Base-by-base conservation (phyloP, 495 filamentous ascomycete genomes). In the Astrocystis sublimbata region DNA sequence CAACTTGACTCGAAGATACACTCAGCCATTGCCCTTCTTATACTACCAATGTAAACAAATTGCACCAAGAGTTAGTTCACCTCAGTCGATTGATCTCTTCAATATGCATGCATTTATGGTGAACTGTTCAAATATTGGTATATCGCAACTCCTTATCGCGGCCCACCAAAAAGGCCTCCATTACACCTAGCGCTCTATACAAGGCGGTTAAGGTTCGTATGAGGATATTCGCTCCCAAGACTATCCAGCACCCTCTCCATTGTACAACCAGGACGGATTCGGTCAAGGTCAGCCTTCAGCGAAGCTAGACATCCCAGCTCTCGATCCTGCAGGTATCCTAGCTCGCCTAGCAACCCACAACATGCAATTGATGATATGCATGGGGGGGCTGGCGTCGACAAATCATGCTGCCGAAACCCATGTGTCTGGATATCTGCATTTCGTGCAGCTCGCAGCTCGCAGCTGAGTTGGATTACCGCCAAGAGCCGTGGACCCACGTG, bases 281-380 rank as follows among this genome's bases (percentile, higher is more conserved):
- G 36, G 52, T 19, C 24, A 56, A 56, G 52, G 17, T 24, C 24
- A n/a, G n/a, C n/a, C n/a, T n/a, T n/a, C n/a, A n/a, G 21, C 10
- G 52, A 42, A 35, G 36, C 52, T 40, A 56, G 6, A 15, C 46
- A 42, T n/a, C 46, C 19, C 46, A 17, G 49, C 31, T 38, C 28
- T 56, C 38, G 13, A 56, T 56, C 36, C 52, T 56, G 52, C 52
- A 56, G 52, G 52, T 56, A 56, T 38, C 36, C 6, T 46, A 46
- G 12, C 19, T 46, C 21, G 12, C 19, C 10, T 24, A 19, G 9
- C 24, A 36, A 54, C 12, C 23, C 35, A 30, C 17, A 24, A 41
- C 31, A 40, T 9, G 3, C 15, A 23, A n/a, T 10, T 23, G 10
- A 41, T 40, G 17, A 54, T 36, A 40, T 33, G 31, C 15, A 24